Conservation (phyloP, 2,329 filamentous ascomycete species). For the Chrysoporthe cubensis region DNA sequence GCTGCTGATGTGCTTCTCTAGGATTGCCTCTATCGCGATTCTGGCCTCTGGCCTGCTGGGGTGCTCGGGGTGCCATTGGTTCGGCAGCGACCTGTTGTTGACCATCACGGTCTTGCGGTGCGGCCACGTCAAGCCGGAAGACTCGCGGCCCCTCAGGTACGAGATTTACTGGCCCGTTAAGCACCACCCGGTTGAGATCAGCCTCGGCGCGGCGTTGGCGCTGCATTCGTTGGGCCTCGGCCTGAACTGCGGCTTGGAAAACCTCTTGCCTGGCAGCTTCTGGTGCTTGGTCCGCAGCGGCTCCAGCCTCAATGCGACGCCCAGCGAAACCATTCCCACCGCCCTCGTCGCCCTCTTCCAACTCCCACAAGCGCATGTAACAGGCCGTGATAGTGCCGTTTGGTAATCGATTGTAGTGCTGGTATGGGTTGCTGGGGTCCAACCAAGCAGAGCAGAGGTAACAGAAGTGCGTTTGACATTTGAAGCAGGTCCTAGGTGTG, state of each 20-base stretch:
- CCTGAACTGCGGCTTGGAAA: conserved; percentile 1
- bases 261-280: conserved; percentile 30
- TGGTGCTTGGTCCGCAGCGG: conserved; percentile 14
- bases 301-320: conserved; percentile 32
- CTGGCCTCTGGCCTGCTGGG: conserved; percentile 32
- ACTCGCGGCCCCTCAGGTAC: conserved; percentile 61
- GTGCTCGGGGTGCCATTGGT: conserved; percentile 14
- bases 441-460: conserved; percentile 93
- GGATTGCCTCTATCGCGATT: conserved; percentile 30
- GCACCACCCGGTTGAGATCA: conserved; percentile 28
- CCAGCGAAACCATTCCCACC: conserved; percentile 41
- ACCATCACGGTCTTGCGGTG: conserved; percentile 36
- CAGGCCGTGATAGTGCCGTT: conserved; percentile 63
- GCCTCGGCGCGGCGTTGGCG: conserved; percentile 14
- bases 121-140: conserved; percentile 53
- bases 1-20: conserved; percentile 25
- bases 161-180: conserved; percentile 45
- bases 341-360: conserved; percentile 74
- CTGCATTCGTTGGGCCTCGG: conserved; percentile 18
- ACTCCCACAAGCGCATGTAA: conserved; percentile 86
- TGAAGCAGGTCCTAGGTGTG: conserved; percentile 67
- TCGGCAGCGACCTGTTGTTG: conserved; percentile 36
- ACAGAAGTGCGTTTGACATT: conserved; percentile 91
- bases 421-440: conserved; percentile 78
- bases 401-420: conserved; percentile 77